A percentile compares a stretch with the other conserved stretches of the same genome.
Evolutionary conservation across 768 basidiomycete species (phyloP).

Genomic region (Calvatia gigantea): DNA sequence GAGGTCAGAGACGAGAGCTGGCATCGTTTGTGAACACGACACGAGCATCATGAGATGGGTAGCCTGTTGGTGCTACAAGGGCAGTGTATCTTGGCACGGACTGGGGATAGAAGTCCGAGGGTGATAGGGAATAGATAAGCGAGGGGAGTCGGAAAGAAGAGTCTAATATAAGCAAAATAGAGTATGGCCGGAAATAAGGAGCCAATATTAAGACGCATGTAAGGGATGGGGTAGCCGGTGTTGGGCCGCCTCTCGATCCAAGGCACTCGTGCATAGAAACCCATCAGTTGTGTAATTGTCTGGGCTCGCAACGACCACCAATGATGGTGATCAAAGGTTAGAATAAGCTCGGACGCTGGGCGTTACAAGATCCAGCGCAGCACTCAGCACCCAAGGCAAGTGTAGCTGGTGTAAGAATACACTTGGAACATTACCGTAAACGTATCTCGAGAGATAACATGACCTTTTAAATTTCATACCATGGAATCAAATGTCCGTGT

Average conservation of each 20-base stretch:
- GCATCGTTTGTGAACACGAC: background rate
- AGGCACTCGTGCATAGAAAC: background rate
- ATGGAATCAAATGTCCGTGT: too few relatives aligned
- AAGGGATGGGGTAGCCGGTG: background rate
- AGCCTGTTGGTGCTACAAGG: background rate
- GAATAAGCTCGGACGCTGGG: background rate
- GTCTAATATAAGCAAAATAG: background rate
- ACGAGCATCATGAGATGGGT: background rate
- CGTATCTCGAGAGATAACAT: background rate
- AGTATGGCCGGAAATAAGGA: background rate
- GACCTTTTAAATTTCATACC: background rate
- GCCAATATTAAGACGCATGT: background rate
- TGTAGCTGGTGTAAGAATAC: background rate
- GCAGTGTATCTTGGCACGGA: background rate
- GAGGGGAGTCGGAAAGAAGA: background rate
- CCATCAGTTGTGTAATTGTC: background rate
- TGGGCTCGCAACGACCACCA: background rate
- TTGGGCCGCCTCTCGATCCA: background rate
- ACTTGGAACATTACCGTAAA: background rate
- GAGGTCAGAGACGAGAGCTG: conserved; percentile 1
- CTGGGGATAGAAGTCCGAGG: background rate
- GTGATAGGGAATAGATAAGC: background rate
- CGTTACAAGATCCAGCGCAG: background rate
- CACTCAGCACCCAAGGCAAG: background rate
- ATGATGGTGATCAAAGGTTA: background rate